Evolutionary conservation across 192 early-diverging fungal species (phyloP).

Genomic region (Entomortierella parvispora): DNA sequence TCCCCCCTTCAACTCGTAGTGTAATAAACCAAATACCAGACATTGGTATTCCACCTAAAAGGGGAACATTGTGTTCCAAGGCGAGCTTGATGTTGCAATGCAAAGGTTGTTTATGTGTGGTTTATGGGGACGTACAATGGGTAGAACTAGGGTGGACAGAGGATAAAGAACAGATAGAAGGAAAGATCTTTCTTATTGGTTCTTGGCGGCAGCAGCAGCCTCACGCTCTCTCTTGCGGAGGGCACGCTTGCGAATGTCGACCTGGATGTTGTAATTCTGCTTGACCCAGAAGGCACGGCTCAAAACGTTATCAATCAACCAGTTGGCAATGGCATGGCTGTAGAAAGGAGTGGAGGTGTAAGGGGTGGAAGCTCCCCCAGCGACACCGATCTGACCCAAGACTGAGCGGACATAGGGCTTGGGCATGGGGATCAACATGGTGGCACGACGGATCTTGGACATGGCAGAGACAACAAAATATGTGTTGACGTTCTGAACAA

Average conservation of each 20-base stretch:
- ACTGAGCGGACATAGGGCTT: slow-evolving; percentile 80
- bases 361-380: slow-evolving; percentile 69
- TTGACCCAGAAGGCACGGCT: slow-evolving; percentile 67
- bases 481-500: slow-evolving; percentile 93
- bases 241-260: slow-evolving; percentile 76
- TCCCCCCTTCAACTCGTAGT: too few relatives aligned
- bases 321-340: slow-evolving; percentile 75
- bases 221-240: slow-evolving; percentile 75
- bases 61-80: too few relatives aligned
- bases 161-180: too few relatives aligned
- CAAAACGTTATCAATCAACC: slow-evolving; percentile 72
- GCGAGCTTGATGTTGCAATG: too few relatives aligned
- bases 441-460: slow-evolving; percentile 91
- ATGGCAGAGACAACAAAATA: slow-evolving; percentile 97
- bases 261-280: slow-evolving; percentile 68
- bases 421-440: slow-evolving; percentile 82
- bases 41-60: too few relatives aligned
- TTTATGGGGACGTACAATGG: too few relatives aligned
- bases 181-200: too few relatives aligned
- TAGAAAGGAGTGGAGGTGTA: slow-evolving; percentile 74
- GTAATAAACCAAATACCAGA: too few relatives aligned
- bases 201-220: slow-evolving; percentile 58
- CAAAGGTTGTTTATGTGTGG: too few relatives aligned
- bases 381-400: slow-evolving; percentile 74
- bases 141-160: too few relatives aligned